Evolutionary conservation across 1,139 yeast genomes (phyloP).

Genomic region (Pichia sp.): DNA sequence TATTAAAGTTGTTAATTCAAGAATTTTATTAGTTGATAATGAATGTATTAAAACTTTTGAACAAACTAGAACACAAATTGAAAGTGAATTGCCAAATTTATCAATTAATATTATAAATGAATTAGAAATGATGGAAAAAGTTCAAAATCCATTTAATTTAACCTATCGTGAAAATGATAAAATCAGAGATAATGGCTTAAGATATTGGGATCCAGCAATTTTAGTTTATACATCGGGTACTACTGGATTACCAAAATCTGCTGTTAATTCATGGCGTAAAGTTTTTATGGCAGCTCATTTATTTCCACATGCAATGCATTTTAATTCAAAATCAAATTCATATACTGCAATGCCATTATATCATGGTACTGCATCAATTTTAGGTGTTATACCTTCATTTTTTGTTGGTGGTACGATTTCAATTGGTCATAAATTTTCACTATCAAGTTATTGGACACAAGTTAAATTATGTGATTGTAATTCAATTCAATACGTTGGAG

Average conservation of each 20-base stretch:
- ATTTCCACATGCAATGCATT: slow-evolving; percentile 65
- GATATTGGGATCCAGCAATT: slow-evolving; percentile 59
- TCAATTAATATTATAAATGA: slow-evolving; percentile 50
- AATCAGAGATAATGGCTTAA: slow-evolving; percentile 49
- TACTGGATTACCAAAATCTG: slow-evolving; percentile 93
- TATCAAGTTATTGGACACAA: slow-evolving; percentile 88
- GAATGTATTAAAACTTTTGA: slow-evolving; percentile 47
- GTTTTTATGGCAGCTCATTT: slow-evolving; percentile 62
- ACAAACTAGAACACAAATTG: slow-evolving; percentile 46
- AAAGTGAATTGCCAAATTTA: slow-evolving; percentile 29
- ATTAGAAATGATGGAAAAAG: slow-evolving; percentile 35
- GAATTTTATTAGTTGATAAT: slow-evolving; percentile 69
- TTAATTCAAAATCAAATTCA: slow-evolving; percentile 50
- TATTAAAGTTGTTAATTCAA: slow-evolving; percentile 58
- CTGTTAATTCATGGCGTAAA: slow-evolving; percentile 89
- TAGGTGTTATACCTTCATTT: slow-evolving; percentile 74
- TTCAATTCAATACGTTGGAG: slow-evolving; percentile 91
- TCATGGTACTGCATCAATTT: slow-evolving; percentile 88
- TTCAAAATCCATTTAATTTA: slow-evolving; percentile 40
- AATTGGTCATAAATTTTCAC: slow-evolving; percentile 75
- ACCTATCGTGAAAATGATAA: slow-evolving; percentile 49
- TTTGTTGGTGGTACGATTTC: slow-evolving; percentile 65
- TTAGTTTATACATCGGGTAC: slow-evolving; percentile 92
- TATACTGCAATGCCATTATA: slow-evolving; percentile 95
- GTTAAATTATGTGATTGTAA: slow-evolving; percentile 67